Evolutionary conservation across 148 eudicot species (phyloP).

Genomic region (Vaccinium myrtillus): DNA sequence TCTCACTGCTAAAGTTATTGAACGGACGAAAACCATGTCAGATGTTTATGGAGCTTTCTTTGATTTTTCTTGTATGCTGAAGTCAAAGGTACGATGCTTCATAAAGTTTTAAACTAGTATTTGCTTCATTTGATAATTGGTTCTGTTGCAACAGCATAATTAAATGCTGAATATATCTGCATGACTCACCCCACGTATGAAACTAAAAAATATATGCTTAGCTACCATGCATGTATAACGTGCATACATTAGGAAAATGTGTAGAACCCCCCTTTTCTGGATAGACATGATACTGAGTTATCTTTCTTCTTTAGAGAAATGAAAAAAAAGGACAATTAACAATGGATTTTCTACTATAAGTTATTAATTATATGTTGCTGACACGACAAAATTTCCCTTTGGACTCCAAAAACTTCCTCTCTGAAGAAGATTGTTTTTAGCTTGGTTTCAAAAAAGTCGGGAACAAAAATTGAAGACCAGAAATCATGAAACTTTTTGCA

Average conservation of each 20-base stretch:
- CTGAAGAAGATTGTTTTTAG: background rate
- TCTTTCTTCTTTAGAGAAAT: background rate
- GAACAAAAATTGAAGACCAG: background rate
- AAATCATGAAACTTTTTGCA: background rate
- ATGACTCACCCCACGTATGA: background rate
- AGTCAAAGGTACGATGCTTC: constrained; percentile 54
- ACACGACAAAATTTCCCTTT: background rate
- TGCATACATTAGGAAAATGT: background rate
- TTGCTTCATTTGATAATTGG: background rate
- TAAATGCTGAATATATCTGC: background rate
- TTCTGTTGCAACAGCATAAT: background rate
- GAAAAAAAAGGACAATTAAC: background rate
- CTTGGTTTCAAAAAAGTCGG: background rate
- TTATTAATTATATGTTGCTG: background rate
- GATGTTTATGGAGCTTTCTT: constrained; percentile 91
- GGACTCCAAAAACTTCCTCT: background rate
- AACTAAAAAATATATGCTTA: background rate
- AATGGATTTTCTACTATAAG: background rate
- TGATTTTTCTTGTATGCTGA: constrained; percentile 73
- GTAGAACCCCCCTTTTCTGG: background rate
- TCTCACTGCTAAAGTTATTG: constrained; percentile 81
- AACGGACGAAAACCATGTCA: constrained; percentile 61
- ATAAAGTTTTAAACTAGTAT: background rate
- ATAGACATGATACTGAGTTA: background rate
- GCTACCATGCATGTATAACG: background rate